Evolutionary conservation across 306 rosid species (phyloP).

Genomic region (Fragaria iinumae): DNA sequence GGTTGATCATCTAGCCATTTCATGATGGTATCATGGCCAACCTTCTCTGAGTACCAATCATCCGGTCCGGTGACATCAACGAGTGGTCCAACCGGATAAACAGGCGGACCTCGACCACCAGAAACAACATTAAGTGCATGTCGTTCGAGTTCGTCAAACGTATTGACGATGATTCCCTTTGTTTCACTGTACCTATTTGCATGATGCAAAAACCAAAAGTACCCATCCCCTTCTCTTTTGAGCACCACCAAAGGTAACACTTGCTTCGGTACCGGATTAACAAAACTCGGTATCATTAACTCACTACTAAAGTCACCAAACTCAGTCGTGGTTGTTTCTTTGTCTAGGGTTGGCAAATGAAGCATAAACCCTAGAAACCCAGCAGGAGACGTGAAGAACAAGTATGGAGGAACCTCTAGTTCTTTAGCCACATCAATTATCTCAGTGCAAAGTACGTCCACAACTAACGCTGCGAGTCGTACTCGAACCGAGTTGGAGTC

Average conservation of each 20-base stretch:
- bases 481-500: neutral
- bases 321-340: neutral
- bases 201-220: neutral
- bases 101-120: neutral
- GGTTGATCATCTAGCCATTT: neutral
- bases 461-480: neutral
- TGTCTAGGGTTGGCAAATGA: neutral
- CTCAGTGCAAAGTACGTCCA: neutral
- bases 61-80: neutral
- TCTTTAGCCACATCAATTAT: neutral
- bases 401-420: neutral
- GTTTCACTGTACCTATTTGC: neutral
- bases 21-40: neutral
- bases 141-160: neutral
- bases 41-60: neutral
- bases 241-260: neutral
- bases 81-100: neutral
- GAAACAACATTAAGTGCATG: neutral
- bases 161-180: neutral
- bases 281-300: neutral
- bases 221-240: neutral
- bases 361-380: neutral
- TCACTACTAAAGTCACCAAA: neutral
- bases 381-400: neutral
- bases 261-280: neutral